Conservation (phyloP, 768 basidiomycete genomes). For the Kwoniella pini region DNA sequence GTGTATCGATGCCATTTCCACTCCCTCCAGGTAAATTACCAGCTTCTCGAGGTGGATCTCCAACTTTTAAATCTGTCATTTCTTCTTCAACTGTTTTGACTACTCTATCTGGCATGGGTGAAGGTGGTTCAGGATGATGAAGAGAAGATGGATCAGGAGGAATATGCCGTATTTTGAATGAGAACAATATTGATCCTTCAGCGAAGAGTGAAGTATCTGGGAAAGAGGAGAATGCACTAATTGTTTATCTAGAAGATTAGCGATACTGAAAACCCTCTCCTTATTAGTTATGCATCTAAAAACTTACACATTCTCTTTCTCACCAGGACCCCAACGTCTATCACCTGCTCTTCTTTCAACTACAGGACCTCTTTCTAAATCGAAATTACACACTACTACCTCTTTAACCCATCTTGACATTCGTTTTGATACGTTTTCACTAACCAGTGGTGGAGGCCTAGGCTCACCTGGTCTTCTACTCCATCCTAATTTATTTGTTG, state of each 20-base stretch:
- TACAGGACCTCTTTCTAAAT: slow-evolving; percentile 81
- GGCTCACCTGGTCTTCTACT: slow-evolving; percentile 42
- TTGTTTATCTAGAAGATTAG: not conserved
- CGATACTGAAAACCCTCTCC: no score
- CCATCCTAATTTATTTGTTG: slow-evolving; percentile 34
- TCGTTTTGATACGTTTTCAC: not conserved
- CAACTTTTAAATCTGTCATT: slow-evolving; percentile 13
- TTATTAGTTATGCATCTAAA: no score
- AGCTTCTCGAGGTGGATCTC: slow-evolving; percentile 20
- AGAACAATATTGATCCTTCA: slow-evolving; percentile 79
- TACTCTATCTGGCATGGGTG: slow-evolving; percentile 41
- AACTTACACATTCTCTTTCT: slow-evolving; percentile 79
- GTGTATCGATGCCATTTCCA: slow-evolving; percentile 1
- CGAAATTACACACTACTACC: slow-evolving; percentile 66
- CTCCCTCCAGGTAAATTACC: slow-evolving; percentile 13
- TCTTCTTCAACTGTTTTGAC: slow-evolving; percentile 26
- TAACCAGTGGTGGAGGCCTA: slow-evolving; percentile 42
- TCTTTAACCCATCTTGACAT: slow-evolving; percentile 54
- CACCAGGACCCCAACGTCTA: slow-evolving; percentile 64
- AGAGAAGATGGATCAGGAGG: slow-evolving; percentile 43
- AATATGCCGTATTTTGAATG: slow-evolving; percentile 72
- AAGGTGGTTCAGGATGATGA: slow-evolving; percentile 42
- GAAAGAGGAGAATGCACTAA: slow-evolving; percentile 86
- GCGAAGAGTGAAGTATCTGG: slow-evolving; percentile 85
- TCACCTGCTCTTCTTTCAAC: slow-evolving; percentile 71